Conservation (phyloP, 257 asterid genomes). For the Solanum rostratum region DNA sequence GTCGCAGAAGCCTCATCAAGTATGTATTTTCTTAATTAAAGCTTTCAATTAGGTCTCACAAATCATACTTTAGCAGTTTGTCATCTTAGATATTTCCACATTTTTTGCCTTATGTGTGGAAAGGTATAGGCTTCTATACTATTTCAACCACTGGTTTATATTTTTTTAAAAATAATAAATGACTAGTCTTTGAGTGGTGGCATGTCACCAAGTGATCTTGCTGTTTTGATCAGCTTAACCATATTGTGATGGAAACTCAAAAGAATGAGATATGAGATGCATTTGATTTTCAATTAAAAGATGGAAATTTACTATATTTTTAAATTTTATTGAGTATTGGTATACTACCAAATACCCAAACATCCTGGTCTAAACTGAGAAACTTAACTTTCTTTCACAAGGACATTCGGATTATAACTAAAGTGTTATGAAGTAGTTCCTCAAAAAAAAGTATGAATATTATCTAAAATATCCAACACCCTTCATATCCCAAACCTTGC, state of each 20-base stretch:
- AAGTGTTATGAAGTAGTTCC: background rate
- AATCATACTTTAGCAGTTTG: background rate
- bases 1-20: slow-evolving; percentile 63
- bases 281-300: background rate
- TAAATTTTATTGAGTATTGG: background rate
- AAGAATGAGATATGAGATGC: background rate
- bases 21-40: slow-evolving; percentile 24
- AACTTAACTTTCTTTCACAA: background rate
- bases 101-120: background rate
- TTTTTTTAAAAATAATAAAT: background rate
- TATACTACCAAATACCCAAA: background rate
- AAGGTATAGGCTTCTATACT: background rate
- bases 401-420: background rate
- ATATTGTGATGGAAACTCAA: background rate
- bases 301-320: background rate
- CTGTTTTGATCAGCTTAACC: background rate
- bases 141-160: background rate
- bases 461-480: background rate
- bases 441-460: background rate
- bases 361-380: background rate
- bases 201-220: background rate
- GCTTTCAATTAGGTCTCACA: background rate
- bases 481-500: background rate
- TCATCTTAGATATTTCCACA: background rate
- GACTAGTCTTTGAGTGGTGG: background rate